Evolutionary conservation across 139 green algal genomes (phyloP).

Genomic region (Chlorella sp.): DNA sequence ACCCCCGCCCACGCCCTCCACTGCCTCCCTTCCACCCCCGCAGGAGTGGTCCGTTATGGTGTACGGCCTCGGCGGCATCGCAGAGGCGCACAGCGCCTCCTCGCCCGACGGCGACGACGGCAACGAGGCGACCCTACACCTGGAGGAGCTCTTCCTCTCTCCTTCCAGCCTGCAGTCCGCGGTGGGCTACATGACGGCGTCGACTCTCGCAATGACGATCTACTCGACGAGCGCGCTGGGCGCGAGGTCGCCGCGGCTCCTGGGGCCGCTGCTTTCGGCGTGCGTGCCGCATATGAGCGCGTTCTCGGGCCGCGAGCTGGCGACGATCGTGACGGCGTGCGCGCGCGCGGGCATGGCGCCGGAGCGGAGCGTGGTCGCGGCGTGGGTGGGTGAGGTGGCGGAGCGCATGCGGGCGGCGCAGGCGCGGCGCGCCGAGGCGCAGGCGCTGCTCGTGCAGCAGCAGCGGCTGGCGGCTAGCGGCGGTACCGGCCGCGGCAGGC

Average conservation of each 20-base stretch:
- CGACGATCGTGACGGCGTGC: constrained; percentile 2
- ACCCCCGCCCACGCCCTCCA: too few relatives aligned
- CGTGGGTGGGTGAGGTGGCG: constrained; percentile 7
- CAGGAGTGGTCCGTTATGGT: constrained; percentile 34
- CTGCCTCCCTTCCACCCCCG: too few relatives aligned
- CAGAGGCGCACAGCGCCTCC: constrained; percentile 1
- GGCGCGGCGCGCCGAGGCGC: too few relatives aligned
- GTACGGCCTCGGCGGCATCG: constrained; percentile 9
- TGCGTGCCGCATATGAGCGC: neutral
- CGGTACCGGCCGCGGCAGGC: too few relatives aligned
- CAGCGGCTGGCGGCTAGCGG: too few relatives aligned
- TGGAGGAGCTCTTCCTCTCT: constrained; percentile 14
- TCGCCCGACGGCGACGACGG: too few relatives aligned
- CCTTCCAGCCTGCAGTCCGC: neutral
- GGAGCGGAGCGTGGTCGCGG: neutral
- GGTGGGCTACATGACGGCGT: too few relatives aligned
- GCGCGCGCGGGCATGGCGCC: neutral
- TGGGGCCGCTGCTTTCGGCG: constrained; percentile 4
- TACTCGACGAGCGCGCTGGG: constrained; percentile 9
- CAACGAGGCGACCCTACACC: neutral
- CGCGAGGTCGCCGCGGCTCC: constrained; percentile 2
- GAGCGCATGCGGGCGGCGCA: too few relatives aligned
- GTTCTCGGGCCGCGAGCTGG: constrained; percentile 5
- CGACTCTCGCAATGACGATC: constrained; percentile 13
- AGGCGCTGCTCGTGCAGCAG: too few relatives aligned